Evolutionary conservation across 2,329 filamentous ascomycete genomes (phyloP).

Genomic region (Purpureocillium takamizusanense): DNA sequence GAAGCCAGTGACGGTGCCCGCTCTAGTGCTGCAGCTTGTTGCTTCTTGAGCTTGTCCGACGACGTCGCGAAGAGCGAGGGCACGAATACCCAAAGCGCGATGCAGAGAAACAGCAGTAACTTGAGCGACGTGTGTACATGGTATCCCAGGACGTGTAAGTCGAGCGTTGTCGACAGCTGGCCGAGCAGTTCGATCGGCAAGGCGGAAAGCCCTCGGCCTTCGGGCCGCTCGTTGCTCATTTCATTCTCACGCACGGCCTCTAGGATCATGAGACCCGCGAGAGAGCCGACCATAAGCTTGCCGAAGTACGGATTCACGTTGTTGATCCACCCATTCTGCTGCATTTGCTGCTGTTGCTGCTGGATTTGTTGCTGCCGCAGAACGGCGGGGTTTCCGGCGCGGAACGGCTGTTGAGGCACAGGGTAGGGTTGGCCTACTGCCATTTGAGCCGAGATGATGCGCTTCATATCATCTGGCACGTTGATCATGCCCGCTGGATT

Average conservation of each 20-base stretch:
- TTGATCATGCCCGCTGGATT: slow-evolving; percentile 50
- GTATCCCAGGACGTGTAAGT: slow-evolving; percentile 46
- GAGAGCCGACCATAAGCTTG: slow-evolving; percentile 86
- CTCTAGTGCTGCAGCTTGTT: slow-evolving; percentile 33
- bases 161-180: slow-evolving; percentile 35
- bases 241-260: slow-evolving; percentile 67
- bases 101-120: slow-evolving; percentile 41
- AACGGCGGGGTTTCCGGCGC: slow-evolving; percentile 29
- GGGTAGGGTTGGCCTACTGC: slow-evolving; percentile 45
- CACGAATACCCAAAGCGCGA: slow-evolving; percentile 44
- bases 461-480: slow-evolving; percentile 58
- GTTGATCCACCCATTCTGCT: slow-evolving; percentile 44
- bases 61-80: slow-evolving; percentile 39
- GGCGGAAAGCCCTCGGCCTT: slow-evolving; percentile 58
- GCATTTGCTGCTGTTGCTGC: slow-evolving; percentile 39
- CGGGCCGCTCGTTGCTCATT: slow-evolving; percentile 51
- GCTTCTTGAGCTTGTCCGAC: slow-evolving; percentile 42
- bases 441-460: slow-evolving; percentile 49
- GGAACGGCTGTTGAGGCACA: slow-evolving; percentile 38
- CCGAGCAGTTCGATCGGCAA: slow-evolving; percentile 51
- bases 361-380: slow-evolving; percentile 49
- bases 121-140: slow-evolving; percentile 44
- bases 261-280: slow-evolving; percentile 86
- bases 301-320: slow-evolving; percentile 48
- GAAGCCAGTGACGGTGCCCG: slow-evolving; percentile 66